Conservation (phyloP, 495 filamentous ascomycete species). For the Parachaetomium inaequale region DNA sequence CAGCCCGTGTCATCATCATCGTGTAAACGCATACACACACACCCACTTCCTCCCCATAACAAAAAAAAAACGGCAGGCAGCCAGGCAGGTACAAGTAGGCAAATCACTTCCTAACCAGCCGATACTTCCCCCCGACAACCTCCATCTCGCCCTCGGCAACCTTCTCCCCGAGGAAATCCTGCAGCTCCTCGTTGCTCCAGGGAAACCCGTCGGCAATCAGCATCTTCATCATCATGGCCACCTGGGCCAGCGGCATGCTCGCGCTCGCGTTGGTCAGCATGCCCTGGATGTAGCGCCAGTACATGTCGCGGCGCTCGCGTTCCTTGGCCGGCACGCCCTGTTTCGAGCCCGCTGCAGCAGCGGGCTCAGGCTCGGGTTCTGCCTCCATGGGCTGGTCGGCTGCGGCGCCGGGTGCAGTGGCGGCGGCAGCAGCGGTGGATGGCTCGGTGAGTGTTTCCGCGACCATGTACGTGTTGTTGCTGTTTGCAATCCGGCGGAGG, state of each 20-base stretch:
- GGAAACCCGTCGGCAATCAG: constrained; percentile 82
- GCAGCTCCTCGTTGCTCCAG: constrained; percentile 68
- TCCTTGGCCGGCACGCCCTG: constrained; percentile 44
- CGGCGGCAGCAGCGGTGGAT: constrained; percentile 34
- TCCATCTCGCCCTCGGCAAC: constrained; percentile 67
- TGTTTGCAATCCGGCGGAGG: constrained; percentile 53
- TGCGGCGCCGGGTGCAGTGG: not conserved
- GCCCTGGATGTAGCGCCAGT: constrained; percentile 85
- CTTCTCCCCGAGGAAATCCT: constrained; percentile 73
- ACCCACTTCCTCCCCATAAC: not conserved
- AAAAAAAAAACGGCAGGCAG: not conserved
- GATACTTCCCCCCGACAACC: constrained; percentile 71
- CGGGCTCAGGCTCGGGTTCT: not conserved
- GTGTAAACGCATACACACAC: too few species aligned
- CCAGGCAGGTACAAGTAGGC: not conserved
- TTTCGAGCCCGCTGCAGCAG: constrained; percentile 30
- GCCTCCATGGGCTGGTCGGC: not conserved
- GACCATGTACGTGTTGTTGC: constrained; percentile 35
- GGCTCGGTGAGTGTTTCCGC: constrained; percentile 39
- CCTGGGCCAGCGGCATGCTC: constrained; percentile 70
- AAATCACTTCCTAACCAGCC: constrained; percentile 48
- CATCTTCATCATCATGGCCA: constrained; percentile 92
- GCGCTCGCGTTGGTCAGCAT: constrained; percentile 90
- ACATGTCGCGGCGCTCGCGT: constrained; percentile 74
- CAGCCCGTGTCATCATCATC: too few species aligned